Conservation (phyloP, 768 basidiomycete species). For the Lepiota subincarnata region DNA sequence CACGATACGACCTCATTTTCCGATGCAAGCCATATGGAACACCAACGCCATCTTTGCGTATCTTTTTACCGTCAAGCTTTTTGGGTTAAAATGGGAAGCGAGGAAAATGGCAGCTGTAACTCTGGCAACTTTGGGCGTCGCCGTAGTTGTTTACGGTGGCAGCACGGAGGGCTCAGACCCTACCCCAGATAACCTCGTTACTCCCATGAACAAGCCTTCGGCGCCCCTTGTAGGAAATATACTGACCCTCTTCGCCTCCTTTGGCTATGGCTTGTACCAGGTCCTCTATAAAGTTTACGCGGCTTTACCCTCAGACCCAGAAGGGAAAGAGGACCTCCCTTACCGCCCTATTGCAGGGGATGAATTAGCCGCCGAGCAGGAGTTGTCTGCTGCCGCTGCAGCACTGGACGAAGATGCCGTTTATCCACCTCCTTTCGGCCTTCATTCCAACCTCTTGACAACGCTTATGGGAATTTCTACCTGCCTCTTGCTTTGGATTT, state of each 20-base stretch:
- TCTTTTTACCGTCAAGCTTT: constrained; percentile 72
- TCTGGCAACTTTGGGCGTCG: constrained; percentile 77
- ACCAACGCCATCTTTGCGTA: constrained; percentile 92
- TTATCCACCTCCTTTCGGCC: constrained; percentile 72
- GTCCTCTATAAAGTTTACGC: constrained; percentile 81
- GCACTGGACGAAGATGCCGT: constrained; percentile 28
- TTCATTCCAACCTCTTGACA: constrained; percentile 81
- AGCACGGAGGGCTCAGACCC: constrained; percentile 14
- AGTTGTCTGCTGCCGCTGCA: constrained; percentile 6
- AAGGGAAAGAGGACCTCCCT: constrained; percentile 34
- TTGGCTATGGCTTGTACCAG: constrained; percentile 75
- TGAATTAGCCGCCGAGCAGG: constrained; percentile 18
- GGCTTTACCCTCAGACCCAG: constrained; percentile 64
- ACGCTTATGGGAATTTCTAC: constrained; percentile 79
- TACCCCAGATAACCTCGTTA: constrained; percentile 12
- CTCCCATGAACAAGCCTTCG: constrained; percentile 27
- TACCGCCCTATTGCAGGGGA: constrained; percentile 44
- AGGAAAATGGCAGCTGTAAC: constrained; percentile 66
- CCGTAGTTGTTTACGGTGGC: constrained; percentile 82
- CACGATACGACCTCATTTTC: background rate
- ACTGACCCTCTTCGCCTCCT: constrained; percentile 66
- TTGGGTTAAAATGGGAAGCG: constrained; percentile 58
- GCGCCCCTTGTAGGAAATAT: constrained; percentile 70
- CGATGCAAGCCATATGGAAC: constrained; percentile 65
- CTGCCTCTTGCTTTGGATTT: constrained; percentile 69